Evolutionary conservation across 2,329 filamentous ascomycete species (phyloP).

Genomic region (Verticillium nonalfalfae): DNA sequence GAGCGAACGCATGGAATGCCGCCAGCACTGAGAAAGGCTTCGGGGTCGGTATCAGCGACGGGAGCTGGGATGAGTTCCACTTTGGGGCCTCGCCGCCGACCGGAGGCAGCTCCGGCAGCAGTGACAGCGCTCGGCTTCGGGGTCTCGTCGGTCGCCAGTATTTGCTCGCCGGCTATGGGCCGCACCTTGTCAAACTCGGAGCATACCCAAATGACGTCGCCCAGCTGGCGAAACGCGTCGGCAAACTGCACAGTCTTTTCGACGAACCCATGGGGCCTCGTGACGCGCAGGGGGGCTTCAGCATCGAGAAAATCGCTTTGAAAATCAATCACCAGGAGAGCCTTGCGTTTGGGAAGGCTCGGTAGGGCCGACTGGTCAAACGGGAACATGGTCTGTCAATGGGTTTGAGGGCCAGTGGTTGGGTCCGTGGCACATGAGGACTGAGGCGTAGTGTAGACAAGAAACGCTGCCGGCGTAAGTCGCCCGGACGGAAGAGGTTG

Average conservation of each 20-base stretch:
- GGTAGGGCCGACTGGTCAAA: conserved; percentile 52
- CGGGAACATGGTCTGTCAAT: conserved; percentile 39
- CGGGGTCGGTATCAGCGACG: conserved; percentile 23
- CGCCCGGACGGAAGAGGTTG: neutral
- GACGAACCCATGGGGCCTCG: conserved; percentile 58
- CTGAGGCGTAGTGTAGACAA: neutral
- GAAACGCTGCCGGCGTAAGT: neutral
- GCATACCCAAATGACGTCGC: conserved; percentile 77
- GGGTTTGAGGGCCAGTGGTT: neutral
- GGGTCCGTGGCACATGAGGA: neutral
- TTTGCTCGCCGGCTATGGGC: conserved; percentile 45
- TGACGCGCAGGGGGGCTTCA: conserved; percentile 61
- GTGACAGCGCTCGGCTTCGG: conserved; percentile 8
- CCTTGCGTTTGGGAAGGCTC: conserved; percentile 54
- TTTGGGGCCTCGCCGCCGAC: conserved; percentile 6
- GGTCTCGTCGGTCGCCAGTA: conserved; percentile 33
- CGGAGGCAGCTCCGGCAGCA: conserved; percentile 8
- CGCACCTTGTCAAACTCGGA: conserved; percentile 65
- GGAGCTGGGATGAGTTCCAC: neutral
- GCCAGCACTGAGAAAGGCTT: conserved; percentile 39
- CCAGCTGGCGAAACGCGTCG: conserved; percentile 64
- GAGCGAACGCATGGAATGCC: conserved; percentile 35
- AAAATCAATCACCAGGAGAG: conserved; percentile 76
- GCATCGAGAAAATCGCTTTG: conserved; percentile 82
- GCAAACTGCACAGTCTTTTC: conserved; percentile 61